Percentiles rank a stretch among this genome's conserved stretches.
Evolutionary conservation across 495 filamentous ascomycete species (phyloP).

Genomic region (Penicillium bovifimosum): DNA sequence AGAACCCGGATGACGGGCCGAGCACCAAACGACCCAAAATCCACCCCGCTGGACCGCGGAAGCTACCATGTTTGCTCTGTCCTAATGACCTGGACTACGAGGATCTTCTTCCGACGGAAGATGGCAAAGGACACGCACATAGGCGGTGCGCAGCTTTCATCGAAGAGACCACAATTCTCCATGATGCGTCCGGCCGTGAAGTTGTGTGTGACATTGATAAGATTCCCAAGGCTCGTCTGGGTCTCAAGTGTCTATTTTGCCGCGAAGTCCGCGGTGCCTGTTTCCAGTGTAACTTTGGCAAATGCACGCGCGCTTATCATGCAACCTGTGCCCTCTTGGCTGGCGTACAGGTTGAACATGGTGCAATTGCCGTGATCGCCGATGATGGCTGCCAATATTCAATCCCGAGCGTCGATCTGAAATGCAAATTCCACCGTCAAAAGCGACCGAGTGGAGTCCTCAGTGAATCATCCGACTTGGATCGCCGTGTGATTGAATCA

Average conservation of each 20-base stretch:
- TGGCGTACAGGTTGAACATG: slow-evolving; percentile 85
- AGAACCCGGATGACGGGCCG: slow-evolving; percentile 51
- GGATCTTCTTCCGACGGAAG: slow-evolving; percentile 78
- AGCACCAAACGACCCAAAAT: slow-evolving; percentile 72
- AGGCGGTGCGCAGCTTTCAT: slow-evolving; percentile 85
- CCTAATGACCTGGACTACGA: slow-evolving; percentile 87
- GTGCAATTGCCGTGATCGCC: slow-evolving; percentile 75
- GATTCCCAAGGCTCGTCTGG: slow-evolving; percentile 81
- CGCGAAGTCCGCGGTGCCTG: slow-evolving; percentile 88
- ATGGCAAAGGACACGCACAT: slow-evolving; percentile 76
- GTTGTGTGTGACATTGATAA: slow-evolving; percentile 68
- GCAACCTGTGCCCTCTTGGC: slow-evolving; percentile 89
- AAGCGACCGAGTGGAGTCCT: slow-evolving; percentile 67
- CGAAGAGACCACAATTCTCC: slow-evolving; percentile 80
- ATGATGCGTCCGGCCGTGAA: slow-evolving; percentile 62
- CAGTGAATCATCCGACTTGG: slow-evolving; percentile 64
- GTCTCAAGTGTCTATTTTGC: slow-evolving; percentile 91
- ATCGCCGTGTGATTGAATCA: slow-evolving; percentile 53
- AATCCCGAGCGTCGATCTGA: slow-evolving; percentile 81
- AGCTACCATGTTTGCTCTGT: slow-evolving; percentile 88
- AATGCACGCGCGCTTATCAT: slow-evolving; percentile 90
- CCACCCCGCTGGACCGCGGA: slow-evolving; percentile 60
- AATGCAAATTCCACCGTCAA: slow-evolving; percentile 86
- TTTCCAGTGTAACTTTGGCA: slow-evolving; percentile 95
- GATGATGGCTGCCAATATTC: slow-evolving; percentile 91